Evolutionary conservation across 2,329 filamentous ascomycete genomes (phyloP).

Genomic region (Apiospora hydei): DNA sequence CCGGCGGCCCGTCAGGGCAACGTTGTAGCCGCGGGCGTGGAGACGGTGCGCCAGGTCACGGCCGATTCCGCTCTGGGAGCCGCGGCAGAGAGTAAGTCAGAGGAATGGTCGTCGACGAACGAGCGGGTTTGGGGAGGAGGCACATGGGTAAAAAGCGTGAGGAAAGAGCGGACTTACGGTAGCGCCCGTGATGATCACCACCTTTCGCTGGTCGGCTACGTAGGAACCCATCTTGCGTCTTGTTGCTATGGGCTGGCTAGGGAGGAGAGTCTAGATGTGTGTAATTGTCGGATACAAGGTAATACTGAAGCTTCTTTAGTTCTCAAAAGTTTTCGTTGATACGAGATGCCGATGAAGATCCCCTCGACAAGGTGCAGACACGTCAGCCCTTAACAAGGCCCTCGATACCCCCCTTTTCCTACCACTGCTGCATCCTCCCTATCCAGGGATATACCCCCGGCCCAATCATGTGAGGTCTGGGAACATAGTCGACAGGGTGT

Average conservation of each 20-base stretch:
- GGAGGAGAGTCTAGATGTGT: not conserved
- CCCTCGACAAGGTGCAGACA: not conserved
- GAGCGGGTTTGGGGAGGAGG: not conserved
- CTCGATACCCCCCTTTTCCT: not conserved
- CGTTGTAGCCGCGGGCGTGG: constrained; percentile 24
- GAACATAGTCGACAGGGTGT: not conserved
- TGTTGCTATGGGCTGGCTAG: not conserved
- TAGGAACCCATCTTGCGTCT: not conserved
- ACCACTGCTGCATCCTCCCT: not conserved
- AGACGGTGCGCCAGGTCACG: constrained; percentile 24
- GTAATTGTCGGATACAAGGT: not conserved
- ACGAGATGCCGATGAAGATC: not conserved
- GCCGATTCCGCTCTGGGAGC: constrained; percentile 21
- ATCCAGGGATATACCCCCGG: not conserved
- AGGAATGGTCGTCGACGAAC: not conserved
- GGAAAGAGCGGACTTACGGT: not conserved
- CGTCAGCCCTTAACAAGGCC: not conserved
- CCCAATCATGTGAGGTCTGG: not conserved
- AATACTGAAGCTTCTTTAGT: not conserved
- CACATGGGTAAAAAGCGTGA: not conserved
- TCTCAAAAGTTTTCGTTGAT: not conserved
- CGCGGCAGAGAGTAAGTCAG: not conserved
- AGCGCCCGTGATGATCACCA: not conserved
- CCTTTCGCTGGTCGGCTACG: not conserved
- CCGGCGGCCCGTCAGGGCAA: constrained; percentile 23